Percentiles rank a stretch among this genome's conserved stretches.
Conservation (phyloP, 2,329 filamentous ascomycete genomes). For the Blastomyces parvus region DNA sequence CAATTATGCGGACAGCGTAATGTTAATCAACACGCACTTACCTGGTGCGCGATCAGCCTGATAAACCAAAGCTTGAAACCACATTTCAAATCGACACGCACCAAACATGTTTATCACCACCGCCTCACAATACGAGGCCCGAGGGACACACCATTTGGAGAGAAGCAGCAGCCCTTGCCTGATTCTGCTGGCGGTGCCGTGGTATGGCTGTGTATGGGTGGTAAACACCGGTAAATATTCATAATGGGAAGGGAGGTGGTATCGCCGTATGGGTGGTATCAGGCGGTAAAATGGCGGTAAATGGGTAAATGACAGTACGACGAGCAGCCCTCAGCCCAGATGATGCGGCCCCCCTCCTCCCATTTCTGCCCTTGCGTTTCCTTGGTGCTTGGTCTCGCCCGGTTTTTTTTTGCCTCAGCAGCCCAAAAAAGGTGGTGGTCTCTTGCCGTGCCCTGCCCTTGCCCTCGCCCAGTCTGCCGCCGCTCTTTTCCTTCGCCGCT, state of each 20-base stretch:
- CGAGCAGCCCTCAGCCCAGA: background rate
- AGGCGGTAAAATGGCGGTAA: background rate
- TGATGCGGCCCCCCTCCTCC: background rate
- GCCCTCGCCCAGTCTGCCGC: constrained; percentile 23
- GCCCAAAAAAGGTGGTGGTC: constrained; percentile 14
- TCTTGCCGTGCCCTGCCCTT: constrained; percentile 16
- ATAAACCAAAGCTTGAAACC: background rate
- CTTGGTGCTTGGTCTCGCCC: constrained; percentile 1
- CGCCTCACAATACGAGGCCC: too few species aligned
- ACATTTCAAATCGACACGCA: background rate
- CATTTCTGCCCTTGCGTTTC: background rate
- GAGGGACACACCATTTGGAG: too few species aligned
- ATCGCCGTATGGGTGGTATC: background rate
- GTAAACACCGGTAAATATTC: background rate
- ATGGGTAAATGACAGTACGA: constrained; percentile 1
- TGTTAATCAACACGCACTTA: background rate
- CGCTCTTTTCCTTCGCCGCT: constrained; percentile 23
- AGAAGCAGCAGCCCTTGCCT: background rate
- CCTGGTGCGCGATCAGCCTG: background rate
- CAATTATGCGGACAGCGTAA: background rate
- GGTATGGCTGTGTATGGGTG: background rate
- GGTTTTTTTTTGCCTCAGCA: background rate
- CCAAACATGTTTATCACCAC: too few species aligned
- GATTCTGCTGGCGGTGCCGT: constrained; percentile 4
- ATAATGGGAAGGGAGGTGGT: background rate